Conservation (phyloP, 176 grass and related monocot genomes). For the Phragmites australis region DNA sequence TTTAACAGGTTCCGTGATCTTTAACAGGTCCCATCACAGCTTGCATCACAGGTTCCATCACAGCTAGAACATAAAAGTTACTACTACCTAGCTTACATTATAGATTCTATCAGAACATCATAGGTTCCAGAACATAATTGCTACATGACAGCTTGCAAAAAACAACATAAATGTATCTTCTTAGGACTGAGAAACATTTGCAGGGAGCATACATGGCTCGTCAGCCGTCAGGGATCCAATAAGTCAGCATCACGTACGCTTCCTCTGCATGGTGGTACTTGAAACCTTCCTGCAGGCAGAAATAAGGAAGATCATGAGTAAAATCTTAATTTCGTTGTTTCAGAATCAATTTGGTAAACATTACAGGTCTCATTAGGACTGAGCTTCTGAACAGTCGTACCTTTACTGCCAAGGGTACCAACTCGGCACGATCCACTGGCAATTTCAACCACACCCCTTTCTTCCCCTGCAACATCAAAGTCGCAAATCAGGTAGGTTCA, state of each 20-base stretch:
- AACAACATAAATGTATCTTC: no score
- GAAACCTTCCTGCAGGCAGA: slow-evolving; percentile 70
- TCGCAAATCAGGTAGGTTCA: background rate
- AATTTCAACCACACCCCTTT: slow-evolving; percentile 93
- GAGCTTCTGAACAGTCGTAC: slow-evolving; percentile 27
- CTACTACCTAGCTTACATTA: no score
- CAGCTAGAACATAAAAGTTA: no score
- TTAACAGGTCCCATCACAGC: no score
- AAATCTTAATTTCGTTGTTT: background rate
- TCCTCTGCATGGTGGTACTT: slow-evolving; percentile 98
- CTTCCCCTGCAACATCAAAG: slow-evolving; percentile 63
- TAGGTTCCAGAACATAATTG: no score
- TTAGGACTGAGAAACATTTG: slow-evolving; percentile 94
- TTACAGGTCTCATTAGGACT: background rate
- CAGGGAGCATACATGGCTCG: slow-evolving; percentile 81
- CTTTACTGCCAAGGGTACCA: slow-evolving; percentile 83
- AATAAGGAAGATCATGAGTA: background rate
- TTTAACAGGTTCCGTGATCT: no score
- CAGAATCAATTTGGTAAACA: background rate
- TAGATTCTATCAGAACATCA: no score
- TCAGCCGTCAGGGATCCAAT: slow-evolving; percentile 98
- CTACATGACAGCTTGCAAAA: no score
- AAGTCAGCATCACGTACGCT: slow-evolving; percentile 90
- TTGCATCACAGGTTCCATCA: no score
- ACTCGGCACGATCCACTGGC: slow-evolving; percentile 64